Evolutionary conservation across 169 alveolate genomes (phyloP), one percentile per base, ranked within the genome.

Genomic region (Plasmodium fragile): DNA sequence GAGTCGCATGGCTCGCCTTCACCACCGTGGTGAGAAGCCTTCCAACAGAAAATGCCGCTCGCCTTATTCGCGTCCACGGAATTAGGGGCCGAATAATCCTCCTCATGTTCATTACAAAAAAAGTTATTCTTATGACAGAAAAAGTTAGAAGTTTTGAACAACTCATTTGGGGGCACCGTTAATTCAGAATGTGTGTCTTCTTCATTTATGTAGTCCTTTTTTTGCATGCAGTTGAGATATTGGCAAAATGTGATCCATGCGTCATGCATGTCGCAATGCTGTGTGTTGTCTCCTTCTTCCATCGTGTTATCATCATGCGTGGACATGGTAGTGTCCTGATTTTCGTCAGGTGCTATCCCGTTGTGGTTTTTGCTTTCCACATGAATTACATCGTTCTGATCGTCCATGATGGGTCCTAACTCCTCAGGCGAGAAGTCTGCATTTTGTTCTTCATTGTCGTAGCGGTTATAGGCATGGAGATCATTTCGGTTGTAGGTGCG

Each of bases 211-310:
- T 16, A 8, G 16, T 73, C 80, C 39, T 49, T 43, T 18, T 73
- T 45, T 16, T 72, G 30, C 11, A 49, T 22, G 65, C 93, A 84
- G 16, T 69, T 84, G 43, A 84, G 18, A 39, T 72, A 84, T 16
- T 28, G 25, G 22, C 83, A 84, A 73, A 84, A 28, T 52, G 55
- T 45, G 39, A 45, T 30, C 41, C 55, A 84, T 45, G 45, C 30
- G 34, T 72, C 85, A 22, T 84, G 72, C 84, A 73, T 39, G 69
- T 84, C 84, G 65, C 93, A 84, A 6, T 22, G 73, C 73, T 59
- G 73, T 18, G 28, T 59, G 30, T 59, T 39, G 28, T 30, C 82
- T 73, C 25, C 82, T 73, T 73, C 82, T 73, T 73, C 82, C n/a
- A 36, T 73, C 65, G 18, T 32, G 28, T 73, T 39, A n/a, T 73